phyloP scores from a whole-genome alignment of 805 yeast species.

The Ogataea polymorpha region DNA sequence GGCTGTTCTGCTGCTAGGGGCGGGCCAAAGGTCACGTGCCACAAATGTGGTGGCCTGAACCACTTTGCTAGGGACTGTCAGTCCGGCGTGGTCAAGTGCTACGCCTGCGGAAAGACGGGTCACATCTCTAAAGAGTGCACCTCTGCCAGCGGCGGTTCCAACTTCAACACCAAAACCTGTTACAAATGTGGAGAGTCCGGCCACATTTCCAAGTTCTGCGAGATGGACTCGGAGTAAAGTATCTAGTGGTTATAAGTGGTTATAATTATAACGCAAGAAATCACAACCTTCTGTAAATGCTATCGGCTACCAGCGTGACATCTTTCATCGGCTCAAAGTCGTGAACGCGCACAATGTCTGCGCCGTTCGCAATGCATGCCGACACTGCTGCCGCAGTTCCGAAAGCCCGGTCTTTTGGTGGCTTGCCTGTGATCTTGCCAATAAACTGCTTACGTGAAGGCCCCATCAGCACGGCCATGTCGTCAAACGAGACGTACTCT shows the following conservation, averaged over 20 bases:
- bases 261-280: conserved; percentile 6
- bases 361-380: conserved; percentile 61
- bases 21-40: conserved; percentile 56
- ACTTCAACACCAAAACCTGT: conserved; percentile 53
- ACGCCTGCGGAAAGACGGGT: conserved; percentile 88
- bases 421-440: conserved; percentile 65
- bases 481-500: conserved; percentile 42
- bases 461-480: conserved; percentile 73
- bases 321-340: conserved; percentile 62
- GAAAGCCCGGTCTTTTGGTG: conserved; percentile 59
- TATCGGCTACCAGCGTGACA: conserved; percentile 65
- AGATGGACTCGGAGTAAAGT: conserved; percentile 12
- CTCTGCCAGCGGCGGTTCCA: conserved; percentile 48
- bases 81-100: conserved; percentile 66
- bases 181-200: conserved; percentile 78
- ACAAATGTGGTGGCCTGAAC: conserved; percentile 91
- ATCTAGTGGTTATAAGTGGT: conserved; percentile 3
- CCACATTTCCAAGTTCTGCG: conserved; percentile 83
- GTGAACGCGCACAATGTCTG: conserved; percentile 86
- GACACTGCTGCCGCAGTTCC: conserved; percentile 77
- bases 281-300: conserved; percentile 46
- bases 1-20: conserved; percentile 44
- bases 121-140: conserved; percentile 85
- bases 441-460: conserved; percentile 87
- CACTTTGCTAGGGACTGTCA: conserved; percentile 91